Base-by-base conservation (phyloP, 495 filamentous ascomycete genomes). In the Sabuloglossum arenarium region DNA sequence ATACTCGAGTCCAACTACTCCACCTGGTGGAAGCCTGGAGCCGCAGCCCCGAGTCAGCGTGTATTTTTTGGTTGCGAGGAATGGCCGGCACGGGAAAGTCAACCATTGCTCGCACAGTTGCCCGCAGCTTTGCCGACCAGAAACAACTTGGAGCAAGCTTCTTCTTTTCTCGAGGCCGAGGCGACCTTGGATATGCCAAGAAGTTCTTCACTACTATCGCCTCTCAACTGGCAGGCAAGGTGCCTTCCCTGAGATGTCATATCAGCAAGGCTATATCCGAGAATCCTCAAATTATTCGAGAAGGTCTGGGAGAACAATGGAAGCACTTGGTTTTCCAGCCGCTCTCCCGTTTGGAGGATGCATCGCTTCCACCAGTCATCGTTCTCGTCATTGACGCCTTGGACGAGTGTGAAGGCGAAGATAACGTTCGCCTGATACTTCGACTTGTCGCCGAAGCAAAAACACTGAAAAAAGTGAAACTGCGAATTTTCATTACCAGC, bases 21-120 rank as follows among this genome's bases (percentile, higher is more conserved):
- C 24, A 53, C 0, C 32, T 69, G 29, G 62, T 72, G 10, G 11
- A 4, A 29, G 60, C 61, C n/a, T 74, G 70, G 71, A 59, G 57
- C 27, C 24, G 47, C 0, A 49, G 53, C 0, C 49, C 58, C 28
- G 23, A 55, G 2, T 37, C 31, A 12, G 56, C 59, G 55, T 54
- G 54, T 27, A 64, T 73, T 10, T 73, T 71, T 47, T 74, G 70
- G 71, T 50, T 74, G 27, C 66, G 65, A 6, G 71, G 71, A 1
- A 65, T 66, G 62, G 69, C 70, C 27, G 70, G 70, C 0, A 73
- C 69, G 10, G 69, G 71, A 11, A 74, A 74, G 60, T 73, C 59
- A 4, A 61, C 59, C 3, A 58, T 59, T 28, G 57, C 59, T 29
- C 59, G 59, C 9, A 61, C 59, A 9, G n/a, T 55, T 8, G 53